phyloP scores from a whole-genome alignment of 805 yeast genomes.

The Zygosaccharomyces rouxii region DNA sequence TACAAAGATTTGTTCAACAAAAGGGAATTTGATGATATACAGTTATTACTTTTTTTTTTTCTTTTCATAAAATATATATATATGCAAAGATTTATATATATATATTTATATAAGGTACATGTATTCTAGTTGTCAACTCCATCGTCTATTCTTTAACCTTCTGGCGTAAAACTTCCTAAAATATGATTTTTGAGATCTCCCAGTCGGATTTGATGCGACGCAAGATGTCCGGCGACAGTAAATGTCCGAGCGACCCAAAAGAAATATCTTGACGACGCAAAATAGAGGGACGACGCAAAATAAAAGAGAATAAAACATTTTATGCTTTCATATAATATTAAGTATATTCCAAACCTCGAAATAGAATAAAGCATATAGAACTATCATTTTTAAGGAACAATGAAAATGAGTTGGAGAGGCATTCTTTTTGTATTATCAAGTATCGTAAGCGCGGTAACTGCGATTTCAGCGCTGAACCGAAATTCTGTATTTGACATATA shows the following conservation, averaged over 20 bases:
- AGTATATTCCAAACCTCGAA: background rate
- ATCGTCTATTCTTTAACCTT: slow-evolving; percentile 4
- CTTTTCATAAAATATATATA: too few species aligned
- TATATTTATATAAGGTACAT: slow-evolving; percentile 18
- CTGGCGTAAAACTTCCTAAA: too few species aligned
- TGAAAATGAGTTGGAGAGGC: background rate
- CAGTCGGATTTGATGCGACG: background rate
- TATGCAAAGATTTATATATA: background rate
- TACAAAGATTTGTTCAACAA: background rate
- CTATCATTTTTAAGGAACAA: background rate
- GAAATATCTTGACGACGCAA: background rate
- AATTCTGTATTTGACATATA: background rate
- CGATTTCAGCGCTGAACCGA: background rate
- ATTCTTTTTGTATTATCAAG: background rate
- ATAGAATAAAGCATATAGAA: background rate
- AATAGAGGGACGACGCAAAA: background rate
- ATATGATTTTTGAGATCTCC: too few species aligned
- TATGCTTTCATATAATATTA: background rate
- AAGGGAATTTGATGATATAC: background rate
- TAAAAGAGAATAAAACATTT: background rate
- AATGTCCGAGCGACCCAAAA: background rate
- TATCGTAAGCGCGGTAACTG: background rate
- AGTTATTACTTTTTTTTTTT: background rate
- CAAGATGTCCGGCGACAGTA: background rate
- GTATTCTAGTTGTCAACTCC: slow-evolving; percentile 21